These are phyloP conservation scores for Quercus engelmannii DNA, from an alignment of 306 rosid species.

Conservation along the genomic window DNA sequence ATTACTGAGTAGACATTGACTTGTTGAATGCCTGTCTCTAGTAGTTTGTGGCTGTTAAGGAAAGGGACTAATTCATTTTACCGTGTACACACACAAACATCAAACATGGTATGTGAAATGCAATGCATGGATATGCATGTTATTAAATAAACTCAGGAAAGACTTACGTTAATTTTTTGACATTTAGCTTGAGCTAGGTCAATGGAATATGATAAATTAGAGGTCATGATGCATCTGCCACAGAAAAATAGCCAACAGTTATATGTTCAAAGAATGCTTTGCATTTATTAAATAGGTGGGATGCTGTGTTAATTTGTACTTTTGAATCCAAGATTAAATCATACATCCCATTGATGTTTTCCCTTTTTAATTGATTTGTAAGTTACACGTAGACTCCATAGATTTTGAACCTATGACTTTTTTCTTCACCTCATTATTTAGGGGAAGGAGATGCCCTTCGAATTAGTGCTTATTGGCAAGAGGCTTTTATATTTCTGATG, in stretches of 20 bases:
- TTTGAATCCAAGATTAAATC: too few species aligned
- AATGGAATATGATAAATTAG: neutral
- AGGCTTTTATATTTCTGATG: too few species aligned
- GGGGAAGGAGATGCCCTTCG: too few species aligned
- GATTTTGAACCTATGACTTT: too few species aligned
- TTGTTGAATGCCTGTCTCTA: neutral
- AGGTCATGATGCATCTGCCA: neutral
- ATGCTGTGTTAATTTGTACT: too few species aligned
- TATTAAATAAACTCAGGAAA: neutral
- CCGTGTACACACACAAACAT: neutral
- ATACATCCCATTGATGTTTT: too few species aligned
- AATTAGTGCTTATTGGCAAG: too few species aligned
- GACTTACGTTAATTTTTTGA: neutral
- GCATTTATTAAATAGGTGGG: too few species aligned
- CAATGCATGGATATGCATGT: neutral
- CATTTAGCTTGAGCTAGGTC: neutral
- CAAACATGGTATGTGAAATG: neutral
- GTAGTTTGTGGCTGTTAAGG: neutral
- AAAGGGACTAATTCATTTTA: conserved; percentile 1
- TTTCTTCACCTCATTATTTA: too few species aligned
- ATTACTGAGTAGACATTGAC: neutral
- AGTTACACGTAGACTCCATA: too few species aligned
- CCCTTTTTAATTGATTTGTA: too few species aligned
- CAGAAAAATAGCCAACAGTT: neutral
- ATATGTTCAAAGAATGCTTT: too few species aligned